Conservation (phyloP, 2,329 filamentous ascomycete genomes). For the Ceratocystis alfenasii region DNA sequence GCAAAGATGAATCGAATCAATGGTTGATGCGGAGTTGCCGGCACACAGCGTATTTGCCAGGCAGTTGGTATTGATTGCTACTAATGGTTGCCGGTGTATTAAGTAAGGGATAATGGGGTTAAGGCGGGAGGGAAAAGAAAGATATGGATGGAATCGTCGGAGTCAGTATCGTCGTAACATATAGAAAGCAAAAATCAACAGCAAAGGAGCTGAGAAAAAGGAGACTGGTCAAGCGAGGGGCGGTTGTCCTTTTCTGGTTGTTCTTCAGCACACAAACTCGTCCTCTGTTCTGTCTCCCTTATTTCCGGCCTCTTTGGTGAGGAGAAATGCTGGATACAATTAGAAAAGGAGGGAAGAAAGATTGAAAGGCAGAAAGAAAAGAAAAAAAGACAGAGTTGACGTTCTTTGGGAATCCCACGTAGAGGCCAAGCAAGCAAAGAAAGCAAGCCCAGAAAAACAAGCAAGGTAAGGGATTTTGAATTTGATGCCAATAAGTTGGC, state of each 20-base stretch:
- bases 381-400: neutral
- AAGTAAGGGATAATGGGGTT: neutral
- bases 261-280: neutral
- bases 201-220: conserved; percentile 12
- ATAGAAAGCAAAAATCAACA: conserved; percentile 17
- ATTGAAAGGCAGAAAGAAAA: neutral
- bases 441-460: neutral
- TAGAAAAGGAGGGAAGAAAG: conserved; percentile 11
- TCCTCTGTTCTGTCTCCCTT: neutral
- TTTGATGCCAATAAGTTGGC: neutral
- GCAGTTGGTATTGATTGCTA: neutral
- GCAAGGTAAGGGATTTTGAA: neutral
- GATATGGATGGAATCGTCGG: conserved; percentile 3
- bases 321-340: conserved; percentile 5
- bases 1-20: neutral
- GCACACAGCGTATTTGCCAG: neutral
- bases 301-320: conserved; percentile 6
- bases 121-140: conserved; percentile 16
- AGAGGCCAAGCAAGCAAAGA: neutral
- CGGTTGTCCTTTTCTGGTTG: conserved; percentile 2
- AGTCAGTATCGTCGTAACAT: conserved; percentile 18
- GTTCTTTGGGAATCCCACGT: neutral
- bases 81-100: neutral
- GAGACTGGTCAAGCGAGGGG: conserved; percentile 9
- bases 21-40: neutral